phyloP scores from a whole-genome alignment of 164 flowering plant genomes.

The Nelumbo lutea region DNA sequence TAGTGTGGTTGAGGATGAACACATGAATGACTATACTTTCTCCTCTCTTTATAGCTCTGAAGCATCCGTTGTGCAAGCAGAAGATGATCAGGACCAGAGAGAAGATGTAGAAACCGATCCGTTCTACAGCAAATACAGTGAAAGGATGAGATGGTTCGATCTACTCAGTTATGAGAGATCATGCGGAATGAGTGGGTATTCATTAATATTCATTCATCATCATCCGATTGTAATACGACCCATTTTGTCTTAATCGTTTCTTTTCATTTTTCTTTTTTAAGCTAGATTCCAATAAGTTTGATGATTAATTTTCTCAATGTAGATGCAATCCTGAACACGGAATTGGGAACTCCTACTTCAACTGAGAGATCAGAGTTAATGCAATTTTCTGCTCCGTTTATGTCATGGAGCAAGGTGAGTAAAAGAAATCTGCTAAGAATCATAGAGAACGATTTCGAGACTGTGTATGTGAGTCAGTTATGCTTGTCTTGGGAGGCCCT shows the following conservation, averaged over 20 bases:
- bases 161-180: slow-evolving; percentile 40
- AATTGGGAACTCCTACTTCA: slow-evolving; percentile 21
- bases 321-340: neutral
- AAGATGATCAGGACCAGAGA: too few species aligned
- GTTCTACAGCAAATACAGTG: slow-evolving; percentile 31
- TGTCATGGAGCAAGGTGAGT: slow-evolving; percentile 21
- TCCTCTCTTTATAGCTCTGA: too few species aligned
- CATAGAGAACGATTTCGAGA: slow-evolving; percentile 32
- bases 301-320: neutral
- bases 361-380: slow-evolving; percentile 14
- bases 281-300: neutral
- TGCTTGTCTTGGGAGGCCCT: slow-evolving; percentile 70
- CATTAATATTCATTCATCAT: neutral
- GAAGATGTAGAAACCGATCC: slow-evolving; percentile 16
- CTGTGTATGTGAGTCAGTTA: slow-evolving; percentile 33
- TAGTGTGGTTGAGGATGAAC: neutral
- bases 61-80: too few species aligned
- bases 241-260: too few species aligned
- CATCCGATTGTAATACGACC: too few species aligned
- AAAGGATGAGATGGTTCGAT: slow-evolving; percentile 52
- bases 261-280: too few species aligned
- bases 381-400: slow-evolving; percentile 8
- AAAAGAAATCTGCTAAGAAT: slow-evolving; percentile 37
- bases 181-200: slow-evolving; percentile 36
- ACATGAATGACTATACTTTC: too few species aligned